phyloP scores from a whole-genome alignment of 2,329 filamentous ascomycete genomes.

The Arthrinium puccinioides region DNA sequence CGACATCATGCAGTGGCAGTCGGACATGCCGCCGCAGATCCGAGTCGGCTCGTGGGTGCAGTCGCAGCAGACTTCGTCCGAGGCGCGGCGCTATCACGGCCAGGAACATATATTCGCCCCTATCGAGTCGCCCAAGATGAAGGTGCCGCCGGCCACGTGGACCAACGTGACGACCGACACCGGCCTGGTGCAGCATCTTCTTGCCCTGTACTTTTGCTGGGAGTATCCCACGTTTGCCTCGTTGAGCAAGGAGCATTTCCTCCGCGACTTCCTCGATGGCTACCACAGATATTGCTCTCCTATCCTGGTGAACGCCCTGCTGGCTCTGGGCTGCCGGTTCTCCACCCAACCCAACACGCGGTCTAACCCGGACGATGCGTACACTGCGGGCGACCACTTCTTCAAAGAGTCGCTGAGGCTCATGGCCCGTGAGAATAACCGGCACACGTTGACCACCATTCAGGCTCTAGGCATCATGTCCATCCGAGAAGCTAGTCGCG shows the following conservation, averaged over 20 bases:
- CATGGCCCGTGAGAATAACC: conserved; percentile 48
- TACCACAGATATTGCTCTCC: conserved; percentile 59
- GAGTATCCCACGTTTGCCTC: conserved; percentile 69
- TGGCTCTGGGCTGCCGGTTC: conserved; percentile 61
- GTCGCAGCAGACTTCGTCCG: conserved; percentile 24
- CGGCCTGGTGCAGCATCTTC: conserved; percentile 53
- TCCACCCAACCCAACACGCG: conserved; percentile 59
- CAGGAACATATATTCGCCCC: conserved; percentile 43
- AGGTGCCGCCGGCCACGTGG: conserved; percentile 42
- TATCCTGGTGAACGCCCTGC: conserved; percentile 57
- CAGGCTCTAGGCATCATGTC: conserved; percentile 73
- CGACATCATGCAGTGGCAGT: conserved; percentile 37
- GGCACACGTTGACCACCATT: conserved; percentile 60
- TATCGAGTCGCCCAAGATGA: conserved; percentile 33
- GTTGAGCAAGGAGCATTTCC: conserved; percentile 64
- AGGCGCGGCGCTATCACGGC: conserved; percentile 27
- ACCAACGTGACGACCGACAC: conserved; percentile 53
- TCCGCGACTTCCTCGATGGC: conserved; percentile 56
- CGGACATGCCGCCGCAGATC: conserved; percentile 34
- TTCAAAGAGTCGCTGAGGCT: conserved; percentile 62
- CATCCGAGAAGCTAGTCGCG: conserved; percentile 65
- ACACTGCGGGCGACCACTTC: conserved; percentile 65
- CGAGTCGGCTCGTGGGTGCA: conserved; percentile 45
- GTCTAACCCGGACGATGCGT: conserved; percentile 52
- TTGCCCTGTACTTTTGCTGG: conserved; percentile 67